These are phyloP conservation scores for Fomitopsis palustris DNA, from an alignment of 1,284 basidiomycete species.

Conservation along the genomic window DNA sequence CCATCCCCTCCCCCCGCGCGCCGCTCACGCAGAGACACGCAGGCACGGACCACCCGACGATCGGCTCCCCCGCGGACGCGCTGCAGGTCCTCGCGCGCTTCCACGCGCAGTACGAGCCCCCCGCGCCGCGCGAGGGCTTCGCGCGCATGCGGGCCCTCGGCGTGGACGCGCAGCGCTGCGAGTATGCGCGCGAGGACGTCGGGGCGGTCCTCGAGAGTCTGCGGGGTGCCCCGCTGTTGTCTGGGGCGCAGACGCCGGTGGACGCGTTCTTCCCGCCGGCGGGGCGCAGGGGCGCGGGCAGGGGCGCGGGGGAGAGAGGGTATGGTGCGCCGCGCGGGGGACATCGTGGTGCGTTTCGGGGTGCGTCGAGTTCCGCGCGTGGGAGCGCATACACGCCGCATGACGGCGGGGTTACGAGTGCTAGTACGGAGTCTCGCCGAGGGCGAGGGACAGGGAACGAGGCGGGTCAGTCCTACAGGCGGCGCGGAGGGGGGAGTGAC, in stretches of 20 bases:
- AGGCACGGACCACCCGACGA: conserved; percentile 72
- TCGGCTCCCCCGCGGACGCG: conserved; percentile 52
- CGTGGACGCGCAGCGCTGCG: conserved; percentile 45
- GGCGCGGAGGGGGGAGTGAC: background rate
- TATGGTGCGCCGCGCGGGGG: too few relatives aligned
- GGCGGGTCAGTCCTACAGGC: background rate
- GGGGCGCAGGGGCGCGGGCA: background rate
- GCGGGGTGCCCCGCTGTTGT: conserved; percentile 34
- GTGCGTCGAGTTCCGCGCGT: background rate
- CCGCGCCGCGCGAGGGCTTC: conserved; percentile 54
- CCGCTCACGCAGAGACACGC: conserved; percentile 9
- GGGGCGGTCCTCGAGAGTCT: conserved; percentile 47
- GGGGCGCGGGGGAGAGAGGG: background rate
- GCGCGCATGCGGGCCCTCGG: conserved; percentile 52
- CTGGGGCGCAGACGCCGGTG: background rate
- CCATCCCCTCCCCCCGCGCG: background rate
- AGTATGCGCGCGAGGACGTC: conserved; percentile 50
- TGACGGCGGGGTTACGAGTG: background rate
- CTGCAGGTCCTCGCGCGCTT: conserved; percentile 57
- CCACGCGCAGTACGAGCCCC: conserved; percentile 51
- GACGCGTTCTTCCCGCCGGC: background rate
- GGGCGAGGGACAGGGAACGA: background rate
- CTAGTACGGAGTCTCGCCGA: background rate
- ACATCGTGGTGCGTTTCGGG: background rate
- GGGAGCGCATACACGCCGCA: background rate